A percentile compares a stretch with the other conserved stretches of the same genome.
phyloP scores from a whole-genome alignment of 495 filamentous ascomycete genomes.

The Penicillium chermesinum region DNA sequence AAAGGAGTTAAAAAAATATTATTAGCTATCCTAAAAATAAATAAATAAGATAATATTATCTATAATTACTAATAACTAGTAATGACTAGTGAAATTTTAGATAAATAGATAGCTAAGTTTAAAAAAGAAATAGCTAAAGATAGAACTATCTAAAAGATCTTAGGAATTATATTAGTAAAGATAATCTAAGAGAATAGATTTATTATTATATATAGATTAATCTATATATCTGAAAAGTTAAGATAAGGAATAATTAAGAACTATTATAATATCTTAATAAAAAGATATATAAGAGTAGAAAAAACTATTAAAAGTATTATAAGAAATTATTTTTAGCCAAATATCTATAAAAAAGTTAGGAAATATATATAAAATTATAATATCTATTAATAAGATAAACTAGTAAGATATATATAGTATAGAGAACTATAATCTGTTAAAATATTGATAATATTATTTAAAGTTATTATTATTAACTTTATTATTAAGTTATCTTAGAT shows the following conservation, averaged over 20 bases:
- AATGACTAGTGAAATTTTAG: neutral
- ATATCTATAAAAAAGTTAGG: neutral
- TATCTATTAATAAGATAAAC: neutral
- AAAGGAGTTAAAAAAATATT: neutral
- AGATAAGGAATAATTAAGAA: neutral
- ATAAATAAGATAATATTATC: neutral
- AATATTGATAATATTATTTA: neutral
- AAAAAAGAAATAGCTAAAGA: neutral
- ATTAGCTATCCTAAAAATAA: neutral
- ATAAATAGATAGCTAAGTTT: neutral
- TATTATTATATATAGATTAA: neutral
- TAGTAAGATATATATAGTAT: neutral
- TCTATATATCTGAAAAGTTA: neutral
- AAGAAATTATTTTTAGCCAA: slow-evolving; percentile 2
- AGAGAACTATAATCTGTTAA: neutral
- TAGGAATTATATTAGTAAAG: neutral
- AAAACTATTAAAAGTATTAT: slow-evolving; percentile 9
- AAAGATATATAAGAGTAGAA: slow-evolving; percentile 1
- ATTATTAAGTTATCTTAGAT: neutral
- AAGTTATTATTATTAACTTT: neutral
- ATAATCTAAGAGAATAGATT: neutral
- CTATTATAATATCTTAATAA: slow-evolving; percentile 5
- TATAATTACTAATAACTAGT: neutral
- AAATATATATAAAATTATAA: neutral
- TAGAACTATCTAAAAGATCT: neutral